phyloP scores from a whole-genome alignment of 1,139 yeast species.

The Casaregolazyma lundiana region DNA sequence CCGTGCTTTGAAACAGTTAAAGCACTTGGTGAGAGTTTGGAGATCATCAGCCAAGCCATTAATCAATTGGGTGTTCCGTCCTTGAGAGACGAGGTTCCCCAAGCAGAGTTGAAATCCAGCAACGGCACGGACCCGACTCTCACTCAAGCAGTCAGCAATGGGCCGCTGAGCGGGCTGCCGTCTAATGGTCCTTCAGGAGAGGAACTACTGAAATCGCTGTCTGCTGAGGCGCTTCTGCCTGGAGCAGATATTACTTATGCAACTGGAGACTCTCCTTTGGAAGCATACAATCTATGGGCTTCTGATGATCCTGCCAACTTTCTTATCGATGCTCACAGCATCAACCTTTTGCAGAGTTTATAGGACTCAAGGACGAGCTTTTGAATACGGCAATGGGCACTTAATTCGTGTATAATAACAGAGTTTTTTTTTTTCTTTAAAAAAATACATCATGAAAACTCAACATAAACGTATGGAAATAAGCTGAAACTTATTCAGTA shows the following conservation, averaged over 20 bases:
- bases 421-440: conserved; percentile 6
- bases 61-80: background rate
- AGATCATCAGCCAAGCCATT: conserved; percentile 12
- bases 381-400: too few relatives aligned
- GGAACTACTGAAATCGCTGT: background rate
- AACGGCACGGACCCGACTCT: background rate
- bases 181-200: background rate
- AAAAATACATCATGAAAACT: conserved; percentile 11
- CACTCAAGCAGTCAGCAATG: conserved; percentile 1
- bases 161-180: conserved; percentile 1
- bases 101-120: background rate
- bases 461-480: conserved; percentile 8
- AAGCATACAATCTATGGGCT: conserved; percentile 6
- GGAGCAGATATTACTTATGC: conserved; percentile 5
- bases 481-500: background rate
- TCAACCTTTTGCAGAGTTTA: conserved; percentile 18
- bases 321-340: conserved; percentile 23
- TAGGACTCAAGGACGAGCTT: too few relatives aligned
- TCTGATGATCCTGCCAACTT: conserved; percentile 16
- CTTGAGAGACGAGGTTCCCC: background rate
- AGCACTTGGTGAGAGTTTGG: conserved; percentile 19
- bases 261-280: conserved; percentile 10
- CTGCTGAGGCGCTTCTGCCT: conserved; percentile 1
- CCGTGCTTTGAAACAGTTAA: conserved; percentile 22
- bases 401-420: background rate